Conservation (phyloP, 768 basidiomycete species). For the Boletus fagicola region DNA sequence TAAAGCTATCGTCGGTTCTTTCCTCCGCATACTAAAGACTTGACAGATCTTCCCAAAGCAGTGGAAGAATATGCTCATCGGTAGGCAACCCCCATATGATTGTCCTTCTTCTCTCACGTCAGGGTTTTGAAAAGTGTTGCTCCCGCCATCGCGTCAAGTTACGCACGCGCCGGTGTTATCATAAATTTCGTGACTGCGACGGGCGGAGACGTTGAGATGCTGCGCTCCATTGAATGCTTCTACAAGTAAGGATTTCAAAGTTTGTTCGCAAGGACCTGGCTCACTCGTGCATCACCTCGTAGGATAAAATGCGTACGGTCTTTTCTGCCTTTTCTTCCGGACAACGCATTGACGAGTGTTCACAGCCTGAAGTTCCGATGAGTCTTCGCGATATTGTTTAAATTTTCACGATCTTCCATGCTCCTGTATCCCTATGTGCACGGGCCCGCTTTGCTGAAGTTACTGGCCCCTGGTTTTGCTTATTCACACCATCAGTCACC, state of each 20-base stretch:
- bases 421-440: conserved; percentile 83
- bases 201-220: conserved; percentile 97
- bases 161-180: conserved; percentile 85
- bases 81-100: conserved; percentile 38
- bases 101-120: conserved; percentile 7
- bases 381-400: conserved; percentile 87
- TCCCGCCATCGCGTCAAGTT: conserved; percentile 80
- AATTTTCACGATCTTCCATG: conserved; percentile 44
- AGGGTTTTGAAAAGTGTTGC: conserved; percentile 55
- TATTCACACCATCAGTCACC: conserved; percentile 41
- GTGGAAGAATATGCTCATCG: conserved; percentile 98
- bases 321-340: neutral
- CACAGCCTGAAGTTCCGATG: conserved; percentile 86
- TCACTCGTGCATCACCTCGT: conserved; percentile 11
- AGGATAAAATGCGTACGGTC: conserved; percentile 87
- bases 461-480: conserved; percentile 32
- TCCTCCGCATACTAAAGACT: conserved; percentile 11
- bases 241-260: conserved; percentile 66
- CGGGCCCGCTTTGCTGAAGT: conserved; percentile 41
- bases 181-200: conserved; percentile 98
- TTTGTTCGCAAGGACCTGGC: neutral
- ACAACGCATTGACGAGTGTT: conserved; percentile 23
- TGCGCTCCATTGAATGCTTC: conserved; percentile 97
- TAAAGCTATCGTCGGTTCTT: neutral
- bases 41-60: conserved; percentile 81